Evolutionary conservation across 1,284 basidiomycete species (phyloP), one percentile per base, ranked within the genome.

Genomic region (Moniliella sp.): DNA sequence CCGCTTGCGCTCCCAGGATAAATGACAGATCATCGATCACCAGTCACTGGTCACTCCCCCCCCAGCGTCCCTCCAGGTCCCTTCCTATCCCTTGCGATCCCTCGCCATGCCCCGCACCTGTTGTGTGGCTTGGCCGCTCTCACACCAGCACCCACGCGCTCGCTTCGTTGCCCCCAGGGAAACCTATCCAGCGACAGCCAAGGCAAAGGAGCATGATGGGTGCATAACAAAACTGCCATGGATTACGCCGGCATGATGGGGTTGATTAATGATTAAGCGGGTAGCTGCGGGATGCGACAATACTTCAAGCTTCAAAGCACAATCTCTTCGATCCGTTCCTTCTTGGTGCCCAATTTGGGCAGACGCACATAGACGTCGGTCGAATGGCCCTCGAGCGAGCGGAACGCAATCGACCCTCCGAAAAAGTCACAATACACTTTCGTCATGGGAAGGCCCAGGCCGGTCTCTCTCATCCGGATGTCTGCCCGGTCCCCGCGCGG

Each of bases 271-370:
- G n/a, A n/a, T n/a, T 18, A 11, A 27, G 15, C 25, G 5, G 3
- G 5, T 13, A 28, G 1, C 4, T 4, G 9, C 10, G 15, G 12
- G 17, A 16, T 8, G 14, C 10, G 13, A 1, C n/a, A 10, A 2
- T 14, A 14, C 15, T 28, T 10, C 17, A 12, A 14, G 7, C 25
- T 4, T n/a, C 7, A n/a, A 15, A 13, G 27, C 2, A 28, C 3
- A 28, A 21, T 25, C 19, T 12, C 39, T n/a, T n/a, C n/a, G n/a
- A n/a, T n/a, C n/a, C n/a, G n/a, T n/a, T n/a, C 75, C 62, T 82
- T 78, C 42, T 78, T 57, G 57, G 76, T 81, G 23, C 79, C 79
- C 50, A 83, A 65, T 61, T 75, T 81, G 2, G 79, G 80, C 30
- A 83, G 64, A 14, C 76, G 68, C 29, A 83, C 50, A 61, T 76